Conservation (phyloP, 2,329 filamentous ascomycete genomes). For the Blastomyces silverae region DNA sequence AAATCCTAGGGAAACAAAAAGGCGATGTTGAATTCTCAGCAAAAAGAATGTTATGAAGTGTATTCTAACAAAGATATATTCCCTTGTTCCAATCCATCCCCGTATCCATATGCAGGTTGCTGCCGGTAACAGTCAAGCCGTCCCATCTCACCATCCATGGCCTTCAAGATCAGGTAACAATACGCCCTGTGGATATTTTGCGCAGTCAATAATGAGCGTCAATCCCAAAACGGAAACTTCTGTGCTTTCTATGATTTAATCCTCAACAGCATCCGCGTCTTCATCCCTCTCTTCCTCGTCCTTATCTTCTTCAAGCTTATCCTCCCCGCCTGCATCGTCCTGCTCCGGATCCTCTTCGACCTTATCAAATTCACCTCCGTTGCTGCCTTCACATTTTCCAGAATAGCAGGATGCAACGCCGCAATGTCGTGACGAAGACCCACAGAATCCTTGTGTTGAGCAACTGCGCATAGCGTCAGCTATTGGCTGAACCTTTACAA, state of each 20-base stretch:
- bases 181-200: background rate
- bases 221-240: background rate
- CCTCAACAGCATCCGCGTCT: slow-evolving; percentile 8
- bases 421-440: slow-evolving; percentile 23
- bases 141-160: background rate
- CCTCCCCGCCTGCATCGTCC: background rate
- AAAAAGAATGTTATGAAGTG: slow-evolving; percentile 10
- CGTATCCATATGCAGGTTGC: background rate
- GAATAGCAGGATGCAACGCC: slow-evolving; percentile 24
- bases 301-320: background rate
- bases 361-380: background rate
- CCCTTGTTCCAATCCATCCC: background rate
- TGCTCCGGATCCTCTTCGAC: slow-evolving; percentile 1
- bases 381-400: slow-evolving; percentile 20
- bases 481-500: background rate
- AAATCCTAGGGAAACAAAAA: background rate
- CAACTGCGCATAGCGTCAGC: slow-evolving; percentile 14
- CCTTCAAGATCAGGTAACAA: background rate
- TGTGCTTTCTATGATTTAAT: background rate
- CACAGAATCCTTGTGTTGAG: slow-evolving; percentile 23
- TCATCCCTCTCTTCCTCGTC: slow-evolving; percentile 1
- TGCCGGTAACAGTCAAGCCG: background rate
- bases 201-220: slow-evolving; percentile 1
- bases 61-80: slow-evolving; percentile 8
- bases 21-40: background rate